Conservation (phyloP, 1,139 yeast genomes). For the Magnusiomyces fungicola region DNA sequence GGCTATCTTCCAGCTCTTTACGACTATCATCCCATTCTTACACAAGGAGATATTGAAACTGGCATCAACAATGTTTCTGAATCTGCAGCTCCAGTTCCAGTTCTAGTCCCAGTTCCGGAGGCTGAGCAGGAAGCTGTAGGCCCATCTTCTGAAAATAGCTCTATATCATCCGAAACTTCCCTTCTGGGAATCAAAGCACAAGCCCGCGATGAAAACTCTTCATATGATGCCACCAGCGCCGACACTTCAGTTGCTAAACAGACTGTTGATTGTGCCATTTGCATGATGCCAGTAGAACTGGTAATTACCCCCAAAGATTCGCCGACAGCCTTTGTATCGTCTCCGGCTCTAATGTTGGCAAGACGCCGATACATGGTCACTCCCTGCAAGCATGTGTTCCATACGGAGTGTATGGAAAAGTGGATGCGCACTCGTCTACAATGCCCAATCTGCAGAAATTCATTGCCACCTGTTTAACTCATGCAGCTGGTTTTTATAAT, state of each 20-base stretch:
- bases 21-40: constrained; percentile 66
- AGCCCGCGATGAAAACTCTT: background rate
- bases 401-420: constrained; percentile 72
- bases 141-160: background rate
- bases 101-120: too few relatives aligned
- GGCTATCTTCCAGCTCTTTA: constrained; percentile 69
- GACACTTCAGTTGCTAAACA: constrained; percentile 14
- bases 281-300: constrained; percentile 69
- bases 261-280: constrained; percentile 69
- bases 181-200: background rate
- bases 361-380: constrained; percentile 68
- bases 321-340: constrained; percentile 26
- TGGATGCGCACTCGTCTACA: constrained; percentile 94
- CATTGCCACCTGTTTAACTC: constrained; percentile 57
- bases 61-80: constrained; percentile 22
- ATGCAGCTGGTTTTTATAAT: too few relatives aligned
- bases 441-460: constrained; percentile 87
- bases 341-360: constrained; percentile 31
- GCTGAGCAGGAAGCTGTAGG: background rate
- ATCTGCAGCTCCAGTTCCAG: constrained; percentile 4
- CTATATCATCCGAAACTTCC: background rate
- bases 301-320: constrained; percentile 40
- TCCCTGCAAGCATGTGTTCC: constrained; percentile 88
- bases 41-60: constrained; percentile 56
- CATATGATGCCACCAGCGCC: background rate